A percentile compares a stretch with the other conserved stretches of the same genome.
These are phyloP conservation scores for Poa pratensis DNA, from an alignment of 176 grass and related monocot genomes.

Conservation along the genomic window DNA sequence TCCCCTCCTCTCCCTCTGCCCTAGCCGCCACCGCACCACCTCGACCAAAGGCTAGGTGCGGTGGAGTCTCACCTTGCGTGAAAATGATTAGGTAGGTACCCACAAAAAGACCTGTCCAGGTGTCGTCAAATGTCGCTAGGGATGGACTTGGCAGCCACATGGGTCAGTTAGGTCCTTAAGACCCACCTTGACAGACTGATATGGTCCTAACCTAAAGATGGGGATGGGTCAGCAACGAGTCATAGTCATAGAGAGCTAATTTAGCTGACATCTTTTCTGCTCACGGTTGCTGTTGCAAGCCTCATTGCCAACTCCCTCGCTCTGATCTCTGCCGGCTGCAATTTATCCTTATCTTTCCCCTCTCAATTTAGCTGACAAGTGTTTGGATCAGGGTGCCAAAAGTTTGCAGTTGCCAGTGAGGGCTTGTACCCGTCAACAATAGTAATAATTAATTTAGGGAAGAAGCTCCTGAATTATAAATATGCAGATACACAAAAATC, in stretches of 20 bases:
- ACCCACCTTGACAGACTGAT: background rate
- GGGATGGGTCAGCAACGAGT: background rate
- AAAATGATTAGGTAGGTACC: constrained; percentile 14
- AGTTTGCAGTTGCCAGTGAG: background rate
- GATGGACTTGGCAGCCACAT: background rate
- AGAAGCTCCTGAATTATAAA: constrained; percentile 23
- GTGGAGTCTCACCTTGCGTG: background rate
- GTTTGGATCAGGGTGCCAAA: background rate
- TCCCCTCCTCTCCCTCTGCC: background rate
- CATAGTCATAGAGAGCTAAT: constrained; percentile 11
- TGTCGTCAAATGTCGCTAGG: background rate
- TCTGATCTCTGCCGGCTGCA: background rate
- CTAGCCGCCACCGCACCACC: background rate
- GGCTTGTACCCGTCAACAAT: background rate
- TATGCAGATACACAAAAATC: background rate
- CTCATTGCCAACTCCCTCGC: background rate
- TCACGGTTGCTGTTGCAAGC: background rate
- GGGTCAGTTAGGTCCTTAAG: background rate
- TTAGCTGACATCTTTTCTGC: background rate
- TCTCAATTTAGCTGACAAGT: background rate
- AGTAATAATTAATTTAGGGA: constrained; percentile 16
- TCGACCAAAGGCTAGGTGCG: background rate
- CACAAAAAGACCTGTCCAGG: background rate
- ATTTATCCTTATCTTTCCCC: background rate
- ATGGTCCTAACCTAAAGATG: background rate